phyloP scores from a whole-genome alignment of 345 rosid species.

The Salix dunnii region DNA sequence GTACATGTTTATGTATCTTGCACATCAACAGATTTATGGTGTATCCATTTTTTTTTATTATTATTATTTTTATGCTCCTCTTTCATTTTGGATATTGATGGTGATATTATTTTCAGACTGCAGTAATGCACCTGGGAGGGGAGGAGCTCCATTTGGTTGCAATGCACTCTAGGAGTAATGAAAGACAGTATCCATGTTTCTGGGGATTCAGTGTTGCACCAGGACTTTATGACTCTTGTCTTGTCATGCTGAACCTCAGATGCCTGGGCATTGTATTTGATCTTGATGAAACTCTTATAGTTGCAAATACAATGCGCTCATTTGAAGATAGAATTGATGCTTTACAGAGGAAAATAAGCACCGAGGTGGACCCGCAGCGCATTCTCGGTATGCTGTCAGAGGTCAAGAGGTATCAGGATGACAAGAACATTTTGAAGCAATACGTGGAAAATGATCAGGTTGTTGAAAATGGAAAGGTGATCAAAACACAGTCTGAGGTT shows the following conservation, averaged over 20 bases:
- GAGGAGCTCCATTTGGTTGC: slow-evolving; percentile 98
- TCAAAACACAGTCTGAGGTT: slow-evolving; percentile 65
- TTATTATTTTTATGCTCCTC: not conserved
- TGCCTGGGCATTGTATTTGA: slow-evolving; percentile 98
- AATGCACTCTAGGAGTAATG: slow-evolving; percentile 57
- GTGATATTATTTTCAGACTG: slow-evolving; percentile 60
- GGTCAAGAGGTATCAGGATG: slow-evolving; percentile 90
- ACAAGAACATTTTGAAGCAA: slow-evolving; percentile 82
- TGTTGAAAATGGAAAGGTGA: slow-evolving; percentile 84
- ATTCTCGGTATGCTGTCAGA: slow-evolving; percentile 68
- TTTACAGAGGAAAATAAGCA: slow-evolving; percentile 64
- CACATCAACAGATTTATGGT: not conserved
- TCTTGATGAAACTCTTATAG: slow-evolving; percentile 93
- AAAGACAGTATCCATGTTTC: slow-evolving; percentile 63
- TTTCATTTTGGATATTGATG: not conserved
- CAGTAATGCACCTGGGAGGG: slow-evolving; percentile 67
- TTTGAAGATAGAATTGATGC: slow-evolving; percentile 90
- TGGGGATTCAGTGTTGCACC: slow-evolving; percentile 76
- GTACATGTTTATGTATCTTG: slow-evolving; percentile 2
- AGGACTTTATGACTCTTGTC: slow-evolving; percentile 78
- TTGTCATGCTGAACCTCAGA: slow-evolving; percentile 84
- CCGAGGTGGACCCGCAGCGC: slow-evolving; percentile 77
- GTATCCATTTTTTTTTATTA: not conserved
- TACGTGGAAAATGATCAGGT: slow-evolving; percentile 90
- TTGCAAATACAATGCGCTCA: slow-evolving; percentile 94